Conservation (phyloP, 2,329 filamentous ascomycete species). For the Diplodia scrobiculata region DNA sequence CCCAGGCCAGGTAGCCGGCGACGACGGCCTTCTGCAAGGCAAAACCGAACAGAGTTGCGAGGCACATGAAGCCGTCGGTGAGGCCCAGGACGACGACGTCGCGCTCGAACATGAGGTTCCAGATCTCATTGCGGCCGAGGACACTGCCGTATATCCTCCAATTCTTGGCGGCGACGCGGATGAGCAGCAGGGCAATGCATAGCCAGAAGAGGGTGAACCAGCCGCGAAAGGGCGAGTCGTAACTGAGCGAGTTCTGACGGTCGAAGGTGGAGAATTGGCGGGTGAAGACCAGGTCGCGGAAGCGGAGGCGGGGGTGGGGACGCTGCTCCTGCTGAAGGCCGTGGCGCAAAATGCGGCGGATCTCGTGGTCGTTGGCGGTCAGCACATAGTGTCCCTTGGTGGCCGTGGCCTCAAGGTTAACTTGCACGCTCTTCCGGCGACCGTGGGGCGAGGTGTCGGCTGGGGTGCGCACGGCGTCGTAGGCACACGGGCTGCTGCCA, state of each 20-base stretch:
- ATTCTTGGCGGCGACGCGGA: conserved; percentile 68
- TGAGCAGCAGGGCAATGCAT: conserved; percentile 64
- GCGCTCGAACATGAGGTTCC: conserved; percentile 65
- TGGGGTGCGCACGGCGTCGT: conserved; percentile 26
- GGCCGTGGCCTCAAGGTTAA: conserved; percentile 52
- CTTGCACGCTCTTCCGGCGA: conserved; percentile 49
- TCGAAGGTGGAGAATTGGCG: conserved; percentile 74
- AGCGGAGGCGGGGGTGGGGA: conserved; percentile 33
- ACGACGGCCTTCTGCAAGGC: conserved; percentile 64
- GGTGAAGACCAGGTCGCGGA: conserved; percentile 68
- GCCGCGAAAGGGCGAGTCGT: conserved; percentile 72
- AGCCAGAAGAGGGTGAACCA: conserved; percentile 83
- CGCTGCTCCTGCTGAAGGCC: conserved; percentile 49
- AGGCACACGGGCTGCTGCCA: conserved; percentile 7
- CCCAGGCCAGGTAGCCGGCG: conserved; percentile 66
- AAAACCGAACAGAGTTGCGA: conserved; percentile 65
- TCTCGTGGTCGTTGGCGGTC: conserved; percentile 54
- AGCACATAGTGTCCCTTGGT: conserved; percentile 53
- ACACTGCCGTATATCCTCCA: conserved; percentile 68
- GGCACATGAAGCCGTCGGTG: conserved; percentile 71
- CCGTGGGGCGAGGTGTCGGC: conserved; percentile 23
- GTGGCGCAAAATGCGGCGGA: conserved; percentile 51
- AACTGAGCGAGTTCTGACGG: conserved; percentile 65
- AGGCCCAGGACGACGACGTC: conserved; percentile 56
- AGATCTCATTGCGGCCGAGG: conserved; percentile 71